Evolutionary conservation across 768 basidiomycete genomes (phyloP).

Genomic region (Lactarius vividus): DNA sequence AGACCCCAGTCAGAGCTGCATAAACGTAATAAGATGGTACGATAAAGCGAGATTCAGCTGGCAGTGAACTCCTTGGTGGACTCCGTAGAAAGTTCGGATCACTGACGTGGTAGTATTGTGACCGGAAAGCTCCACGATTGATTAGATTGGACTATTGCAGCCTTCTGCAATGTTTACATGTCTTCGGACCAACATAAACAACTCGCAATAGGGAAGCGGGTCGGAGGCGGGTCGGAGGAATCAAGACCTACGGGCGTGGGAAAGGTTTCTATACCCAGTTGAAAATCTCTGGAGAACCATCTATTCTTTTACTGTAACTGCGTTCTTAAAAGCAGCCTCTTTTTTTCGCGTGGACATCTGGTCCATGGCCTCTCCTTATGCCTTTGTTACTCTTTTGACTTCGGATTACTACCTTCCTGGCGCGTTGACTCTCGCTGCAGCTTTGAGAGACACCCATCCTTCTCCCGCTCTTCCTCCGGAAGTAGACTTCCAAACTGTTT

Average conservation of each 20-base stretch:
- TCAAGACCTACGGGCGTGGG: slow-evolving; percentile 9
- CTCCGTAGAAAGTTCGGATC: slow-evolving; percentile 17
- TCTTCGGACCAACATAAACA: neutral
- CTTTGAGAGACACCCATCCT: slow-evolving; percentile 77
- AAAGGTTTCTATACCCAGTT: slow-evolving; percentile 20
- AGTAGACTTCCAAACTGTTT: slow-evolving; percentile 76
- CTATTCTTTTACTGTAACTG: slow-evolving; percentile 21
- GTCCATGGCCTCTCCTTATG: slow-evolving; percentile 64
- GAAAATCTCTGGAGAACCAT: slow-evolving; percentile 4
- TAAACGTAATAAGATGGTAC: slow-evolving; percentile 11
- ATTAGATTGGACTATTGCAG: neutral
- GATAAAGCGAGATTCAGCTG: slow-evolving; percentile 1
- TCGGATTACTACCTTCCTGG: slow-evolving; percentile 93
- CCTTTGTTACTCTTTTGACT: slow-evolving; percentile 90
- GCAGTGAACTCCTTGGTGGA: neutral
- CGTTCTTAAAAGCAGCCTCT: slow-evolving; percentile 24
- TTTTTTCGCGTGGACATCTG: slow-evolving; percentile 25
- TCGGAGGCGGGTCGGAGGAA: slow-evolving; percentile 12
- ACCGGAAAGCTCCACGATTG: neutral
- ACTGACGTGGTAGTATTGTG: slow-evolving; percentile 17
- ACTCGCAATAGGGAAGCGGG: slow-evolving; percentile 2
- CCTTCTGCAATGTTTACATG: neutral
- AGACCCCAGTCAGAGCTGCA: neutral
- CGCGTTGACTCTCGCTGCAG: slow-evolving; percentile 80
- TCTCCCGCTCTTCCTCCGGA: slow-evolving; percentile 54